phyloP scores from a whole-genome alignment of 345 rosid species.

The Acer campestre region DNA sequence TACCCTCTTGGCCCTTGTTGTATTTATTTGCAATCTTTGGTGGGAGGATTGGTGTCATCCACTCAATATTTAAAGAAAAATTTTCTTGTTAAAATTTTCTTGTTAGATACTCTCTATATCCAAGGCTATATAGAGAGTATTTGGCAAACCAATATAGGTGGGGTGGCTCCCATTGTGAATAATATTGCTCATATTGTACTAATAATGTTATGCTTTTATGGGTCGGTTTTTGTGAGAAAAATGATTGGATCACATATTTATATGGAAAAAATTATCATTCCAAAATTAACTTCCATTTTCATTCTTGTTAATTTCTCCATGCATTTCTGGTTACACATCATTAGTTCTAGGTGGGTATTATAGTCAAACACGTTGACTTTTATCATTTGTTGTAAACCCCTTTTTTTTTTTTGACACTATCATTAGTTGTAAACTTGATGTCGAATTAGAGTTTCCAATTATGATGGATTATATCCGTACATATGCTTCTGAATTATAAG shows the following conservation, averaged over 20 bases:
- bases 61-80: constrained; percentile 24
- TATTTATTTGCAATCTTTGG: constrained; percentile 12
- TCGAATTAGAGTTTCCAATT: background rate
- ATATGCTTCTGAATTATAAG: too few relatives aligned
- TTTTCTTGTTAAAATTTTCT: background rate
- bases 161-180: constrained; percentile 30
- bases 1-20: background rate
- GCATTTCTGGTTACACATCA: background rate
- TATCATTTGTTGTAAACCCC: too few relatives aligned
- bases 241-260: background rate
- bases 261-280: background rate
- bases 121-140: background rate
- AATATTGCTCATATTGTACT: background rate
- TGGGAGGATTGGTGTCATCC: constrained; percentile 38
- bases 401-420: too few relatives aligned
- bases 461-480: too few relatives aligned
- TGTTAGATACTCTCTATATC: too few relatives aligned
- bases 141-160: constrained; percentile 35
- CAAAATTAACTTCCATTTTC: background rate
- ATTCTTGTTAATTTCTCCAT: background rate
- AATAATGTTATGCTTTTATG: constrained; percentile 2
- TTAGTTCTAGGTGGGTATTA: background rate
- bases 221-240: background rate
- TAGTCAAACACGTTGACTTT: background rate
- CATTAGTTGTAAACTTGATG: too few relatives aligned